These are phyloP conservation scores for Tetraselmis chui DNA, from an alignment of 139 green algal genomes.

Conservation along the genomic window DNA sequence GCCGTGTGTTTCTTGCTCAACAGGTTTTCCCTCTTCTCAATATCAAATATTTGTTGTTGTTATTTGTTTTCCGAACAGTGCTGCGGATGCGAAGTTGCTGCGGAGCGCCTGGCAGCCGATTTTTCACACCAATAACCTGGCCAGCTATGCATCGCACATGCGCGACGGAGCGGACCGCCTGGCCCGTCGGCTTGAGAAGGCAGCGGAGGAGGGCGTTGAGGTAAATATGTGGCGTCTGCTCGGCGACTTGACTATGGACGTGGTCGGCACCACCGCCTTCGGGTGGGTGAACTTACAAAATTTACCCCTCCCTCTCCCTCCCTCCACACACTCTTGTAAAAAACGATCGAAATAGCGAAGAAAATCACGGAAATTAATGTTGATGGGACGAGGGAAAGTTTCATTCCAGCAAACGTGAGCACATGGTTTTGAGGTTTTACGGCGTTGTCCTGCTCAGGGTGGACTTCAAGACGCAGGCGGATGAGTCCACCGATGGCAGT, in stretches of 20 bases:
- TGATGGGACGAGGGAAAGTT: too few species aligned
- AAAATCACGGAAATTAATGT: too few species aligned
- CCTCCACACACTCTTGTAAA: too few species aligned
- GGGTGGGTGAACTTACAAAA: too few species aligned
- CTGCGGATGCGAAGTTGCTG: not conserved
- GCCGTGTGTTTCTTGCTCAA: too few species aligned
- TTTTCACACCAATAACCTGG: not conserved
- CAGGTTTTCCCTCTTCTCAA: too few species aligned
- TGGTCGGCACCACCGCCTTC: conserved; percentile 49
- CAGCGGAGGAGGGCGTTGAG: not conserved
- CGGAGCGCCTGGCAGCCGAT: not conserved
- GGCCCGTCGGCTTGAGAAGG: not conserved
- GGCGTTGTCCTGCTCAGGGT: not conserved
- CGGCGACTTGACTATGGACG: conserved; percentile 41
- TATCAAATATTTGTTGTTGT: too few species aligned
- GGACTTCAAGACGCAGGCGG: not conserved
- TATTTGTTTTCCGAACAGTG: too few species aligned
- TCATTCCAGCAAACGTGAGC: too few species aligned
- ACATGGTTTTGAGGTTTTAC: too few species aligned
- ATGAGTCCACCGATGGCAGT: not conserved
- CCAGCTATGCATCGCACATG: not conserved
- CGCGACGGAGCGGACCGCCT: not conserved
- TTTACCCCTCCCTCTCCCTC: too few species aligned
- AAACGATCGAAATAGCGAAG: too few species aligned
- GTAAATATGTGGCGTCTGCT: conserved; percentile 39